Percentiles rank a stretch among this genome's conserved stretches.
phyloP scores from a whole-genome alignment of 495 filamentous ascomycete species.

The Emericellopsis terricola region DNA sequence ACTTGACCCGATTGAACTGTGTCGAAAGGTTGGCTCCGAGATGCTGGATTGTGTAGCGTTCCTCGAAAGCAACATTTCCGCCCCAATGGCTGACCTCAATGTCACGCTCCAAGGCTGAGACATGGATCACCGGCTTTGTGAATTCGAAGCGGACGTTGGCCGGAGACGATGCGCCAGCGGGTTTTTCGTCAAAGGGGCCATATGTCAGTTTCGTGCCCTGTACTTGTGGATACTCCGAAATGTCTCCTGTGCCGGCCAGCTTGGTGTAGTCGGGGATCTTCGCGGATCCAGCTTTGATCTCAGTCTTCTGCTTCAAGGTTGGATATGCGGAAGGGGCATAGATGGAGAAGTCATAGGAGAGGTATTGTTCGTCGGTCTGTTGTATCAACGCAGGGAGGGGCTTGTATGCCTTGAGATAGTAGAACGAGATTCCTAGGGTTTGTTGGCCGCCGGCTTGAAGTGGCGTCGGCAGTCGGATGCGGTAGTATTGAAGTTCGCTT shows the following conservation, averaged over 20 bases:
- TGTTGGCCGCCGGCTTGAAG: constrained; percentile 58
- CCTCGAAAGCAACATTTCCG: constrained; percentile 85
- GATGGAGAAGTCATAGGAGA: constrained; percentile 68
- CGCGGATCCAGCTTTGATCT: constrained; percentile 58
- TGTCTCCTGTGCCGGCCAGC: constrained; percentile 42
- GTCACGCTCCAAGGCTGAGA: constrained; percentile 63
- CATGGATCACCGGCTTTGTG: constrained; percentile 73
- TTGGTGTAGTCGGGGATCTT: constrained; percentile 74
- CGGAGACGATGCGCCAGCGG: constrained; percentile 53
- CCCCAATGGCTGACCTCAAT: constrained; percentile 96
- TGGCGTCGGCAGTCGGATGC: constrained; percentile 55
- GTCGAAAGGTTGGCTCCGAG: constrained; percentile 64
- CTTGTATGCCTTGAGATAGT: constrained; percentile 49
- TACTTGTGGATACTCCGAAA: constrained; percentile 52
- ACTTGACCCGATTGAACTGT: constrained; percentile 77
- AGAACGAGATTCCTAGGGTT: constrained; percentile 75
- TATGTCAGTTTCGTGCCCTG: constrained; percentile 78
- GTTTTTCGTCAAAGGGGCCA: constrained; percentile 70
- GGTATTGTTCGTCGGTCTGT: constrained; percentile 70
- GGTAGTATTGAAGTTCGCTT: constrained; percentile 71
- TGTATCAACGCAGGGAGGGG: constrained; percentile 67
- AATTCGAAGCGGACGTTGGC: constrained; percentile 83
- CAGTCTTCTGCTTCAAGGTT: constrained; percentile 87
- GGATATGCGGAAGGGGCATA: constrained; percentile 66
- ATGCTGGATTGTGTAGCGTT: constrained; percentile 81